Base-by-base conservation (phyloP, 169 alveolate species). In the Plasmodium yoelii region DNA sequence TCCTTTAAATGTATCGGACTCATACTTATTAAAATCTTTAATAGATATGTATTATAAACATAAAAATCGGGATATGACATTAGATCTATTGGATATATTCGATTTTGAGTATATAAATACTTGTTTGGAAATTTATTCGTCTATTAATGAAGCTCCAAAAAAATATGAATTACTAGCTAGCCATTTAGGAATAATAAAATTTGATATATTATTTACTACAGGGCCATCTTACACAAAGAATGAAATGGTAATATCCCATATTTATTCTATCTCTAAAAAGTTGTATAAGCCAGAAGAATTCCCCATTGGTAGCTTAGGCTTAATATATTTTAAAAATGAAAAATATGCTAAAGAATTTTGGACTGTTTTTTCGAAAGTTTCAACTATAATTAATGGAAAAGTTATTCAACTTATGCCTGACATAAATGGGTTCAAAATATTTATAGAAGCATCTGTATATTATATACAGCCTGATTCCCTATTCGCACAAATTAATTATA, bases 241-340 rank as follows among this genome's bases (percentile, higher is more conserved):
- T 69, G 61, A 64, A 34, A 24, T 59, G 39, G 19, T 60, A 10
- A 12, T 24, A 39, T 19, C 88, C 7, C 9, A 74, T 19, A 10
- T 74, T n/a, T 42, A 46, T 24, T 10, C 1, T 9, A 74, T 15
- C 18, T 65, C 34, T 53, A 74, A 34, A 22, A 73, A 74, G 13
- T 28, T 74, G 9, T 74, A 65, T 61, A 59, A 28, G 63, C 4
- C 44, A 8, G 63, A 74, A 46, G 51, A n/a, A 15, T 68, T 24
- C 26, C 13, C 67, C 10, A 53, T 10, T 1, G 91, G 91, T 19
- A 44, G 64, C 26, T 51, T 82, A 24, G 91, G 86, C 3, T 57
- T 56, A 68, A 13, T 82, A 8, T 39, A 82, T 56, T 82, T 82
- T 63, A 82, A 68, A 60, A 82, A 82, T 68, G 91, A 82, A 53